These are phyloP conservation scores for Ceratobasidium sp. DNA, from an alignment of 1,284 basidiomycete genomes.

Conservation along the genomic window DNA sequence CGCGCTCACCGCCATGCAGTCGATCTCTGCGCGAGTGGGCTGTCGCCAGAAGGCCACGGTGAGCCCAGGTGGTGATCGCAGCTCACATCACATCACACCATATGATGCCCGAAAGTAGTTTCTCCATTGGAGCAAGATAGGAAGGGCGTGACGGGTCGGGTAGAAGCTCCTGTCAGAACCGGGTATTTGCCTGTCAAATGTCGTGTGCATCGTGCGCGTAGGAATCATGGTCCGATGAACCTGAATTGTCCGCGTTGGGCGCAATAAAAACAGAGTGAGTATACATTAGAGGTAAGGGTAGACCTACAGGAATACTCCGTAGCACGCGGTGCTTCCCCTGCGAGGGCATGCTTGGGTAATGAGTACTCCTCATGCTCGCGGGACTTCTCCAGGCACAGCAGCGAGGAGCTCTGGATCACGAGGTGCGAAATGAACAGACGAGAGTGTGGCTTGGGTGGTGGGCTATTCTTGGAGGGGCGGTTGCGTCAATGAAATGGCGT, in stretches of 20 bases:
- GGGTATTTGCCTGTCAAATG: conserved; percentile 11
- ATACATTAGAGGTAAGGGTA: too few relatives aligned
- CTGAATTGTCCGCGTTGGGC: too few relatives aligned
- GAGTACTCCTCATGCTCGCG: background rate
- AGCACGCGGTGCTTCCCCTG: background rate
- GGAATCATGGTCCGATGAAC: too few relatives aligned
- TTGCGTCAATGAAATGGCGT: background rate
- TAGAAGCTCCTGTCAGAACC: conserved; percentile 4
- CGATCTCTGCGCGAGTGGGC: background rate
- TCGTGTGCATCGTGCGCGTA: conserved; percentile 1
- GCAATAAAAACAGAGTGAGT: too few relatives aligned
- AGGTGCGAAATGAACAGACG: background rate
- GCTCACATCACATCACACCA: background rate
- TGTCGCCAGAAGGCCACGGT: too few relatives aligned
- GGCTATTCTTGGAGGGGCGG: conserved; percentile 6
- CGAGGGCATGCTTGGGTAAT: background rate
- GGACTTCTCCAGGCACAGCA: conserved; percentile 23
- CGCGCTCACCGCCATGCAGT: background rate
- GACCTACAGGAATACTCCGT: background rate
- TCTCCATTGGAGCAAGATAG: conserved; percentile 2
- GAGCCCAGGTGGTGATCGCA: background rate
- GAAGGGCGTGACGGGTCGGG: background rate
- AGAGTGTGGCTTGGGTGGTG: conserved; percentile 1
- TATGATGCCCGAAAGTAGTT: background rate
- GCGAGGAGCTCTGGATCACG: conserved; percentile 10